phyloP scores from a whole-genome alignment of 2,329 filamentous ascomycete species.

The Hirsutella rhossiliensis region DNA sequence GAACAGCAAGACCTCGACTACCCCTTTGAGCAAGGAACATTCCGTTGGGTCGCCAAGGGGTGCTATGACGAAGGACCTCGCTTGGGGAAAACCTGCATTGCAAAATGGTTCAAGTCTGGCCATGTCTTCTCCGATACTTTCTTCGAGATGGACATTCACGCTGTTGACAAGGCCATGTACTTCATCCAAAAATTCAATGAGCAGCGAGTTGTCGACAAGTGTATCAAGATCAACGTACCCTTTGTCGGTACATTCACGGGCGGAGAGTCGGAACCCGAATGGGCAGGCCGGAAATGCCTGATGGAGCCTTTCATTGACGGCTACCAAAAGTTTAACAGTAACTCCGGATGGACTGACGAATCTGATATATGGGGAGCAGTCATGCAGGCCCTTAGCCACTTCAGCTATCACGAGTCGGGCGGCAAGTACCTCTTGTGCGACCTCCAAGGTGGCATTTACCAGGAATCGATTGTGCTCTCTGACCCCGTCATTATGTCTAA shows the following conservation, averaged over 20 bases:
- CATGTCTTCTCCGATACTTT: constrained; percentile 18
- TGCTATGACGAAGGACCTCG: constrained; percentile 16
- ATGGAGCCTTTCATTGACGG: constrained; percentile 27
- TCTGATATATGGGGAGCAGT: constrained; percentile 17
- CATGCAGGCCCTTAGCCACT: constrained; percentile 32
- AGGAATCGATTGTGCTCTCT: constrained; percentile 20
- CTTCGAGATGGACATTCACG: constrained; percentile 24
- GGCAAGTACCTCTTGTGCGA: constrained; percentile 27
- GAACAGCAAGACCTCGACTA: neutral
- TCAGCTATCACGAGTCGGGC: constrained; percentile 25
- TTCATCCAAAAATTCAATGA: constrained; percentile 24
- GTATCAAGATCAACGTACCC: constrained; percentile 23
- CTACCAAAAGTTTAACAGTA: constrained; percentile 32
- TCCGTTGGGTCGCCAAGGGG: constrained; percentile 10
- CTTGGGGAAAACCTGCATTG: constrained; percentile 19
- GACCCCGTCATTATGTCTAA: constrained; percentile 29
- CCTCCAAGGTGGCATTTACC: constrained; percentile 28
- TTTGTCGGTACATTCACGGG: constrained; percentile 16
- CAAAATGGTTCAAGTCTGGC: constrained; percentile 27
- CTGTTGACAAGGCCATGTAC: constrained; percentile 19
- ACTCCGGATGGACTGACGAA: constrained; percentile 23
- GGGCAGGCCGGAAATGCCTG: constrained; percentile 12
- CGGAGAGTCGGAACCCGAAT: too few relatives aligned
- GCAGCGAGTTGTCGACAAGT: constrained; percentile 14
- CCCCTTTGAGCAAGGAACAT: constrained; percentile 6